Evolutionary conservation across 441 rosid species (phyloP).

Genomic region (Populus tomentosa): DNA sequence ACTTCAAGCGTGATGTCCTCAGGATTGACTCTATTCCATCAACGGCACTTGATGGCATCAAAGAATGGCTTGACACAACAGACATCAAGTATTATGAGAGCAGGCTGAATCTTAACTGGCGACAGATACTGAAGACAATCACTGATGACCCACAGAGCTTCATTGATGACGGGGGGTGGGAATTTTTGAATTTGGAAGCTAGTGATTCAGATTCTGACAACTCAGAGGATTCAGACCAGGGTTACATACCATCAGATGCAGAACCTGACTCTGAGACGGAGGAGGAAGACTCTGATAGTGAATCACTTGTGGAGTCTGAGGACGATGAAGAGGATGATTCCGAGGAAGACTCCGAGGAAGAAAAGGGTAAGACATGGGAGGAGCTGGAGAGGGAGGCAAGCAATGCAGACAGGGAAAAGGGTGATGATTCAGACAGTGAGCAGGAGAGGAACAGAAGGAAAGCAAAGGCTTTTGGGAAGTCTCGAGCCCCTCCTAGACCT

Average conservation of each 20-base stretch:
- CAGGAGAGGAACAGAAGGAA: conserved; percentile 76
- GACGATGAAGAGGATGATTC: conserved; percentile 51
- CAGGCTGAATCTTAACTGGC: conserved; percentile 78
- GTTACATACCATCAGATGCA: conserved; percentile 69
- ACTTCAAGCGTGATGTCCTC: conserved; percentile 69
- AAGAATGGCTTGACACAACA: conserved; percentile 84
- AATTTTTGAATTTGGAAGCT: conserved; percentile 70
- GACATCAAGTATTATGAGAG: conserved; percentile 81
- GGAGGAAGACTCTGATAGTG: conserved; percentile 62
- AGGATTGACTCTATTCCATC: conserved; percentile 78
- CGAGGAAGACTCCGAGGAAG: conserved; percentile 78
- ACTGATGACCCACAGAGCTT: conserved; percentile 78
- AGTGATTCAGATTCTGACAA: conserved; percentile 71
- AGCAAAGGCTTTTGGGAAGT: conserved; percentile 62
- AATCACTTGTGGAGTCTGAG: conserved; percentile 72
- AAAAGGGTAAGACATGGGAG: conserved; percentile 85
- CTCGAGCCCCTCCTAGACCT: conserved; percentile 21
- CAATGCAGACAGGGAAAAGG: conserved; percentile 75
- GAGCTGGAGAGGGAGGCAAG: conserved; percentile 83
- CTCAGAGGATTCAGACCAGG: conserved; percentile 69
- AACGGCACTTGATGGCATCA: conserved; percentile 68
- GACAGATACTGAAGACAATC: conserved; percentile 70
- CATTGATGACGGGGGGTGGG: conserved; percentile 83
- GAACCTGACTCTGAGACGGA: conserved; percentile 68
- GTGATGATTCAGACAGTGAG: conserved; percentile 69